Conservation (phyloP, 345 rosid species). For the Chamaenerion angustifolium region DNA sequence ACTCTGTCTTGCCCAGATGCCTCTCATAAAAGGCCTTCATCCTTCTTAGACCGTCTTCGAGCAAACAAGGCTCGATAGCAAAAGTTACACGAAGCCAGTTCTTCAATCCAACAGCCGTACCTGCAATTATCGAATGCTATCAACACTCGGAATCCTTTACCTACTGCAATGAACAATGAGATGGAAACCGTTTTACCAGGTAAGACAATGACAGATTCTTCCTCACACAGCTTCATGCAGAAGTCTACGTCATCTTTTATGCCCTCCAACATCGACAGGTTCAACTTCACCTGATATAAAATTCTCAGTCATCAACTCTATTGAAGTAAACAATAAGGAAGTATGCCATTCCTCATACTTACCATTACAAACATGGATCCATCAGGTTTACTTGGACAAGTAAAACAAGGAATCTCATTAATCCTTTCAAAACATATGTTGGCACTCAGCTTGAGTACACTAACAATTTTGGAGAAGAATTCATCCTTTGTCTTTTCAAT, state of each 20-base stretch:
- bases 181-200: slow-evolving; percentile 33
- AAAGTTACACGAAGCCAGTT: slow-evolving; percentile 59
- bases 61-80: slow-evolving; percentile 40
- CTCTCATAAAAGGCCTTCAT: slow-evolving; percentile 42
- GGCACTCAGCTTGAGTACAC: slow-evolving; percentile 32
- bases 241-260: slow-evolving; percentile 54
- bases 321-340: no score
- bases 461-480: slow-evolving; percentile 38
- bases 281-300: slow-evolving; percentile 37
- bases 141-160: no score
- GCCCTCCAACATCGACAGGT: slow-evolving; percentile 37
- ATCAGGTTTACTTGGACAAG: slow-evolving; percentile 48
- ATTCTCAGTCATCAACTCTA: neutral
- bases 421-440: slow-evolving; percentile 33
- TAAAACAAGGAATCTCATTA: slow-evolving; percentile 45
- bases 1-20: slow-evolving; percentile 34
- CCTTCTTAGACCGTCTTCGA: slow-evolving; percentile 57
- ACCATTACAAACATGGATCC: slow-evolving; percentile 66
- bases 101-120: slow-evolving; percentile 44
- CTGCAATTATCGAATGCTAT: slow-evolving; percentile 19
- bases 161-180: neutral
- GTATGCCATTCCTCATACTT: neutral
- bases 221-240: slow-evolving; percentile 44
- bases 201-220: slow-evolving; percentile 56
- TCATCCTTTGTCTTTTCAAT: slow-evolving; percentile 43